These are phyloP conservation scores for Eucalyptus lansdowneana DNA, from an alignment of 345 rosid genomes.

Conservation along the genomic window DNA sequence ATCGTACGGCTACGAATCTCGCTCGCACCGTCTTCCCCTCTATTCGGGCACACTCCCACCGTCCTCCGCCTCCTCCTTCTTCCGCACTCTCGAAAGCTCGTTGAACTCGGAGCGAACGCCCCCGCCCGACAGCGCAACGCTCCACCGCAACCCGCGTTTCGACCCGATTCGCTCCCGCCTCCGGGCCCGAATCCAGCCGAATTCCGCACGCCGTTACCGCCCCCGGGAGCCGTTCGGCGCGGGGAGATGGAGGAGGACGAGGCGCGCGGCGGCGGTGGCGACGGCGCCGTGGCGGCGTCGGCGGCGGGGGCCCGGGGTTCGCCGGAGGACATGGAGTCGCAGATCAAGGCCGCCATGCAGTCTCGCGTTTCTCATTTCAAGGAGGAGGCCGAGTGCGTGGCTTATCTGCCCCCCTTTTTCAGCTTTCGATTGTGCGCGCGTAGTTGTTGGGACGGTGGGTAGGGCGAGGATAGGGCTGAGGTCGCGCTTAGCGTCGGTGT, in stretches of 20 bases:
- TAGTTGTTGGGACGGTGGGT: neutral
- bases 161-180: neutral
- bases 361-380: slow-evolving; percentile 58
- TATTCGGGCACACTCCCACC: neutral
- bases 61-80: neutral
- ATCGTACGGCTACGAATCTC: neutral
- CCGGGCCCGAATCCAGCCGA: neutral
- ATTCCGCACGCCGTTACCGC: neutral
- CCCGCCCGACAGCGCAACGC: neutral
- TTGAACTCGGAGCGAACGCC: neutral
- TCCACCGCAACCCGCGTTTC: neutral
- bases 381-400: slow-evolving; percentile 51
- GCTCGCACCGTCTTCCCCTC: neutral
- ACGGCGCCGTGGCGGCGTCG: neutral
- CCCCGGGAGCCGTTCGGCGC: neutral
- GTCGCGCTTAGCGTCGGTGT: neutral
- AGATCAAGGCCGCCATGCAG: slow-evolving; percentile 55
- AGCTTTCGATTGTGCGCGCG: neutral
- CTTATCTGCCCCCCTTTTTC: neutral
- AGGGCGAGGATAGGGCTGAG: neutral
- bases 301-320: slow-evolving; percentile 16
- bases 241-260: neutral
- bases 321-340: slow-evolving; percentile 31
- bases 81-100: neutral
- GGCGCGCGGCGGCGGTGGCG: neutral